Conservation (phyloP, 1,139 yeast species). For the Pichia sp. region DNA sequence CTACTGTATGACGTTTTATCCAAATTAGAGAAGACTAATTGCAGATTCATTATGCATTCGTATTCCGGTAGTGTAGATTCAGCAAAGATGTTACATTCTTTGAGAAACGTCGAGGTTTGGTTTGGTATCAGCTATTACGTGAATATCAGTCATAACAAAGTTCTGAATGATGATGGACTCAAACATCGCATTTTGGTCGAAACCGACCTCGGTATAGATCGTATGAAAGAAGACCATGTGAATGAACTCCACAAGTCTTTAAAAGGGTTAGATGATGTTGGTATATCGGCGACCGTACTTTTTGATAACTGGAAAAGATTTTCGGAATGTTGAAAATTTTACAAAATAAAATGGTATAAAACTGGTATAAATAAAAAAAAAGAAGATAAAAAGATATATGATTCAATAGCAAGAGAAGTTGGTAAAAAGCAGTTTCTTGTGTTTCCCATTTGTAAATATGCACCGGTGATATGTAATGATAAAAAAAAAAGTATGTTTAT, state of each 20-base stretch:
- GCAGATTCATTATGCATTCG: slow-evolving; percentile 63
- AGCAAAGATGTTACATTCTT: slow-evolving; percentile 47
- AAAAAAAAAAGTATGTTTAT: background rate
- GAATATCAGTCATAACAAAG: slow-evolving; percentile 31
- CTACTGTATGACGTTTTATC: slow-evolving; percentile 28
- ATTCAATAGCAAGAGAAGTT: background rate
- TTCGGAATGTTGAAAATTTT: background rate
- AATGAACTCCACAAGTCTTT: background rate
- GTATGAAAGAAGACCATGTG: slow-evolving; percentile 9
- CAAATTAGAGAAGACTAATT: slow-evolving; percentile 12
- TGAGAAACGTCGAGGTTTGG: slow-evolving; percentile 34
- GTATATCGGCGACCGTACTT: background rate
- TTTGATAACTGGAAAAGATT: slow-evolving; percentile 4
- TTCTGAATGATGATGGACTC: slow-evolving; percentile 20
- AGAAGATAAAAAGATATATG: background rate
- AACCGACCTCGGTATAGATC: slow-evolving; percentile 37
- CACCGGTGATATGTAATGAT: no score
- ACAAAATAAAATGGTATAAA: background rate
- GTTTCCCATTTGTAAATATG: no score
- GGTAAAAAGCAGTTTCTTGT: no score
- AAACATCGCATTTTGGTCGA: slow-evolving; percentile 35
- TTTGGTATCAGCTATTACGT: slow-evolving; percentile 54
- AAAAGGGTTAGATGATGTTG: background rate
- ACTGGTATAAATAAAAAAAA: background rate
- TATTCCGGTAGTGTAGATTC: slow-evolving; percentile 78